Percentiles rank a stretch among this genome's conserved stretches.
phyloP scores from a whole-genome alignment of 2,329 filamentous ascomycete genomes.

The Aspergillus sclerotialis region DNA sequence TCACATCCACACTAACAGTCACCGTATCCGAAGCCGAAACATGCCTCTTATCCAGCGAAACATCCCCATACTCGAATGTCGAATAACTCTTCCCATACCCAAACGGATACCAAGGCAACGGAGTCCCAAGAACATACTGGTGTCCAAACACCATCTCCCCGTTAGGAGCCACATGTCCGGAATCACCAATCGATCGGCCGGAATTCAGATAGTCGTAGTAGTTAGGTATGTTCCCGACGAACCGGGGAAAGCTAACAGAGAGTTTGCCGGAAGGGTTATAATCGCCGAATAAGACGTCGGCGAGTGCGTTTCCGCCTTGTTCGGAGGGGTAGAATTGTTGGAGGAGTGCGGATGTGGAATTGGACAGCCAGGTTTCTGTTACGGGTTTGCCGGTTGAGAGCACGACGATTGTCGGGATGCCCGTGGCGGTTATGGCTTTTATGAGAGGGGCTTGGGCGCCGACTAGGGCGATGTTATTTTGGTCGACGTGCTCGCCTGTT shows the following conservation, averaged over 20 bases:
- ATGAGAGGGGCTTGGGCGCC: conserved; percentile 64
- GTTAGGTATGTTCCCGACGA: conserved; percentile 59
- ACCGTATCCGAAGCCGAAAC: conserved; percentile 50
- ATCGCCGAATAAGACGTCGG: conserved; percentile 59
- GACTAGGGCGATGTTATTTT: conserved; percentile 57
- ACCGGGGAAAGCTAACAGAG: conserved; percentile 59
- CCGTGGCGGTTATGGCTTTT: conserved; percentile 59
- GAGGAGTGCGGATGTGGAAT: conserved; percentile 56
- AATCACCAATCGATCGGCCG: conserved; percentile 47
- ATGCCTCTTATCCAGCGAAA: conserved; percentile 31
- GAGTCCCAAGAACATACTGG: conserved; percentile 57
- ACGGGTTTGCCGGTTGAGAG: conserved; percentile 65
- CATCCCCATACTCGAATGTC: conserved; percentile 48
- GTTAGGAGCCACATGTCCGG: conserved; percentile 49
- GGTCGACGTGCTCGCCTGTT: conserved; percentile 67
- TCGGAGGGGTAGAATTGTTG: conserved; percentile 72
- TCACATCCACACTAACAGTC: conserved; percentile 55
- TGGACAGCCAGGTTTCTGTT: conserved; percentile 65
- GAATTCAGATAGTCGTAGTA: conserved; percentile 70
- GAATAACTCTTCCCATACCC: conserved; percentile 62
- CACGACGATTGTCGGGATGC: conserved; percentile 61
- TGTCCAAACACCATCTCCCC: conserved; percentile 58
- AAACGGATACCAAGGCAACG: conserved; percentile 57
- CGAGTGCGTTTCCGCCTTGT: conserved; percentile 59
- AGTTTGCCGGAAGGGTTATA: conserved; percentile 61